Base-by-base conservation (phyloP, 495 filamentous ascomycete genomes). In the Tuber umbilicatum region DNA sequence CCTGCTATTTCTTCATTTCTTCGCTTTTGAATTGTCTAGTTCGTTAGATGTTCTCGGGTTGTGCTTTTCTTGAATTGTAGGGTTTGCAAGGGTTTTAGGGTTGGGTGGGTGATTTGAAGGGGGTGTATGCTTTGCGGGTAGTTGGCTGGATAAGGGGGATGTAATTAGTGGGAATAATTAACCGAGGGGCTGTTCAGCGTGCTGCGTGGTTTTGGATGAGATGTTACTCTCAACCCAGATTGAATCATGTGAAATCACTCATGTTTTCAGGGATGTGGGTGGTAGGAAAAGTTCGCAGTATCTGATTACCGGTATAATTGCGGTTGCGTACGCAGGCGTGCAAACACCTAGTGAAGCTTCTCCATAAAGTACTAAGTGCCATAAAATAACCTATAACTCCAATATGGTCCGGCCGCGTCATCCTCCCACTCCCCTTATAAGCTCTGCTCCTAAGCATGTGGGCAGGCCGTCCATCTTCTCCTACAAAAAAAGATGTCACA, bases 41-140 rank as follows among this genome's bases (percentile, higher is more conserved):
- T 64, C 27, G 55, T 64, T 64, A 64, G 55, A 35, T 64, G 55
- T 64, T 64, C 55, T 35, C 27, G 55, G 55, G 55, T 64, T 35
- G 55, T 27, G 3, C 35, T 35, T 64, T 64, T 64, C 27, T 35
- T 64, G 27, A 64, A 64, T 31, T 64, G 55, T 64, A 64, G 27
- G 55, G 55, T 64, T 64, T 64, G 27, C 55, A 64, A 64, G 5
- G 55, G 55, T 16, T 64, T 64, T 35, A 64, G 55, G 55, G 55
- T 35, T 64, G 55, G 55, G 55, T 31, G 9, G 50, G 55, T 64
- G 27, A 5, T 14, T 64, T 64, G 27, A 35, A 64, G 31, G 10
- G 27, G 55, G 19, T 64, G 55, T 64, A 64, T 64, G 55, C 27
- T 64, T 64, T 64, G 55, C 5, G 55, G 10, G 12, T 27, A n/a